A percentile compares a stretch with the other conserved stretches of the same genome.
These are phyloP conservation scores for Cenchrus fungigraminus DNA, from an alignment of 176 grass and related monocot species.

Conservation along the genomic window DNA sequence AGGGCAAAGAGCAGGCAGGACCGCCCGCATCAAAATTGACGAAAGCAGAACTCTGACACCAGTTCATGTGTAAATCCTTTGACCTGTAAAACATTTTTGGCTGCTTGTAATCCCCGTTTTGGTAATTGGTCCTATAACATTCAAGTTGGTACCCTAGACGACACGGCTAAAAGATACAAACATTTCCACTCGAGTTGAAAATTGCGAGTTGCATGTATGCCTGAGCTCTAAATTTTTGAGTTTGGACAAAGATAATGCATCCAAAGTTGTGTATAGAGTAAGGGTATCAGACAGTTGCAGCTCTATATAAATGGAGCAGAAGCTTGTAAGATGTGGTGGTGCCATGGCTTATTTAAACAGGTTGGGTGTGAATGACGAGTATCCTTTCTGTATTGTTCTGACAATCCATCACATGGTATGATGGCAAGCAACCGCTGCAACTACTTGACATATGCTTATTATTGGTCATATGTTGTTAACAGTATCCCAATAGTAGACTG, in stretches of 20 bases:
- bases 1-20: conserved; percentile 67
- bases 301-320: not conserved
- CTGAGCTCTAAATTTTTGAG: not conserved
- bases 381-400: not conserved
- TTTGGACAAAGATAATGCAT: not conserved
- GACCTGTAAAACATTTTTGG: conserved; percentile 37
- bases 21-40: conserved; percentile 49
- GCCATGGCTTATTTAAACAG: no score
- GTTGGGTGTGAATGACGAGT: not conserved
- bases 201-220: not conserved
- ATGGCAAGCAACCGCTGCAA: not conserved
- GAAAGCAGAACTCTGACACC: conserved; percentile 27
- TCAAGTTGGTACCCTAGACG: not conserved
- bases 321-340: not conserved
- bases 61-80: conserved; percentile 56
- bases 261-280: not conserved
- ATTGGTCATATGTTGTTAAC: no score
- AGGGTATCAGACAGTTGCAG: not conserved
- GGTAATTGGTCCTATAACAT: conserved; percentile 6
- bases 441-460: no score
- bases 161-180: not conserved
- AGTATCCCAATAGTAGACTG: no score
- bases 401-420: not conserved
- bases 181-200: not conserved
- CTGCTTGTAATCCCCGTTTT: conserved; percentile 16